Evolutionary conservation across 164 flowering plant species (phyloP), one percentile per base, ranked within the genome.

Genomic region (Berberis vulgaris): DNA sequence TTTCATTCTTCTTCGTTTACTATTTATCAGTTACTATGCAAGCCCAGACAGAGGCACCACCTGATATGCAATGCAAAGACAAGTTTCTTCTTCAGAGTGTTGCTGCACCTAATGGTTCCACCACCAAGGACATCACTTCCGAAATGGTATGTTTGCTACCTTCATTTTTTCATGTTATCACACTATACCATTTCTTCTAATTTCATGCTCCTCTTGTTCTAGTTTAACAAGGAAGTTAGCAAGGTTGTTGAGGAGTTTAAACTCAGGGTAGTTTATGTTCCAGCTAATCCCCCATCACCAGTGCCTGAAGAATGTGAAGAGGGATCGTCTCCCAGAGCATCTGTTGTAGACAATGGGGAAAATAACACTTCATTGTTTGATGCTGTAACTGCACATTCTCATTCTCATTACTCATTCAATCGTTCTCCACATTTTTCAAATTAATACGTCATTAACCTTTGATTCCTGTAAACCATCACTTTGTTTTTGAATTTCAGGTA

Each of bases 271-370:
- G 67, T 83, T 64, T 93, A 88, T 59, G 68, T 88, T 65, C 88
- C 91, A 68, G 84, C 95, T 1, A 82, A 84, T 59, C 95, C 89
- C 89, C 96, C 98, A 7, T 93, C 97, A 0, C 97, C 97, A 6
- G 95, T 90, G 38, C 94, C 90, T 7, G 97, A 93, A 78, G 96
- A 77, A 65, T 81, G 96, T 56, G 97, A 93, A 60, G 98, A 93
- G 78, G 94, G 82, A 7, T 74, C 81, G 54, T 82, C 98, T 52
- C 90, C 96, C 2, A 77, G 78, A 71, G 78, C 87, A 61, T 78
- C 87, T 61, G 50, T 55, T 41, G 55, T 53, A 47, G 89, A 84
- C 56, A 78, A 79, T 72, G 90, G 84, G 74, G 62, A 66, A 77
- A 72, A 49, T 78, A 57, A 63, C 55, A 70, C 69, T 67, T 12